Evolutionary conservation across 2,329 filamentous ascomycete genomes (phyloP), one percentile per base, ranked within the genome.

Genomic region (Sporothrix mexicana): DNA sequence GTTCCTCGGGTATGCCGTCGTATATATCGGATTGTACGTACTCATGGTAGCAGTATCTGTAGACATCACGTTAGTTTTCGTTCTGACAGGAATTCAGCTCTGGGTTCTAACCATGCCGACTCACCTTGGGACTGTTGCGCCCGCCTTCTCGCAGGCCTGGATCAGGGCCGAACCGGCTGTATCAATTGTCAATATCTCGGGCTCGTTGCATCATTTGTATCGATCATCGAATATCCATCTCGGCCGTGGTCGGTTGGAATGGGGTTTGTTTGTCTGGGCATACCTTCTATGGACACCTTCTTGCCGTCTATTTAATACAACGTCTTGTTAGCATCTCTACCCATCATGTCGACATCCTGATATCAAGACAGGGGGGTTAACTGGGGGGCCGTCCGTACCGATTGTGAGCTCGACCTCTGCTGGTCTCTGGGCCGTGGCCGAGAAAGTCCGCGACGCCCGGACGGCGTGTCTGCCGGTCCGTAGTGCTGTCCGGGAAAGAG

Each of bases 91-190:
- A 15, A 66, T 13, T 4, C n/a, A 25, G 23, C 5, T 25, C 41
- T 25, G 30, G 30, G 30, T 36, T 36, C 30, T 17, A 13, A 8
- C 41, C 20, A 9, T 12, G 12, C 17, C 53, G 79, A 76, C 86
- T 79, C 84, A 93, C 92, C 92, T 94, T 78, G 95, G 95, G 80
- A 98, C 88, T 75, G 92, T 96, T 77, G 88, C 89, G 80, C 96
- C 96, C 77, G 95, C 96, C 87, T 99, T 98, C 85, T 99, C 96
- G 87, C 96, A 99, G 81, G 96, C 96, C 86, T 99, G 96, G 82
- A 99, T 99, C 79, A 99, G 89, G 80, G 96, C 95, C 79, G 96
- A 96, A 77, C 95, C 95, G 84, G 95, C 95, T 97, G 82, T 82
- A 77, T 78, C 77, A 25, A 78, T 72, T 45, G 70, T 73, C 72